Base-by-base conservation (phyloP, 2,329 filamentous ascomycete genomes). In the Xylaria sp. region DNA sequence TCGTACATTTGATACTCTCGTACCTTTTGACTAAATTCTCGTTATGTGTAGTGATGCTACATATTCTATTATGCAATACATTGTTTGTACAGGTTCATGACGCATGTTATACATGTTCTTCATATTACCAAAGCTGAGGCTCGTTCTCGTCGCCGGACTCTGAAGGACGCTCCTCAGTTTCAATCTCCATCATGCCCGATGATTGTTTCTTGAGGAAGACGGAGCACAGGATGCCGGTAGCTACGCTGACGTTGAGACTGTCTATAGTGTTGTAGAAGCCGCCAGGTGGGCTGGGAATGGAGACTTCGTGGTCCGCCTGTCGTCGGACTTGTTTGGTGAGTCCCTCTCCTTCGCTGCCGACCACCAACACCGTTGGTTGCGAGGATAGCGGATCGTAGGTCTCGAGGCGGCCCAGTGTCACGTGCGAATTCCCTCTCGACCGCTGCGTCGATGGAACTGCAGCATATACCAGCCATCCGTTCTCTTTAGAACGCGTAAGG, bases 201-300 rank as follows among this genome's bases (percentile, higher is more conserved):
- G 71, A 66, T 57, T 77, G 76, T 60, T 82, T 80, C 75, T 82
- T 86, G 75, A 93, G 78, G 76, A 96, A 93, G 0, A 90, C 84
- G 72, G 90, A 87, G 70, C 90, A 91, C 60, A 98, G 82, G 58
- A 98, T 82, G 0, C 89, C 94, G 7, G 93, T 89, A 1, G 96
- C 95, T 23, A 97, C 94, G 77, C 93, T 94, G 48, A 98, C 96
- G 78, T 99, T 98, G 79, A 99, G 82, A 79, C 94, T 97, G 80
- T 98, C 95, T 2, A 99, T 89, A 78, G 73, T 89, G 78, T 76
- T 87, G 78, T 76, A 84, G 71, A 77, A 82, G 51, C 80, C 15
- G 13, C 63, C 86, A 72, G 73, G 82, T 79, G 79, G 87, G 79
- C 79, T 87, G 73, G 86, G 86, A 63, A 99, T 93, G 7, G 90